Evolutionary conservation across 2,329 filamentous ascomycete genomes (phyloP).

Genomic region (Boeremia exigua): DNA sequence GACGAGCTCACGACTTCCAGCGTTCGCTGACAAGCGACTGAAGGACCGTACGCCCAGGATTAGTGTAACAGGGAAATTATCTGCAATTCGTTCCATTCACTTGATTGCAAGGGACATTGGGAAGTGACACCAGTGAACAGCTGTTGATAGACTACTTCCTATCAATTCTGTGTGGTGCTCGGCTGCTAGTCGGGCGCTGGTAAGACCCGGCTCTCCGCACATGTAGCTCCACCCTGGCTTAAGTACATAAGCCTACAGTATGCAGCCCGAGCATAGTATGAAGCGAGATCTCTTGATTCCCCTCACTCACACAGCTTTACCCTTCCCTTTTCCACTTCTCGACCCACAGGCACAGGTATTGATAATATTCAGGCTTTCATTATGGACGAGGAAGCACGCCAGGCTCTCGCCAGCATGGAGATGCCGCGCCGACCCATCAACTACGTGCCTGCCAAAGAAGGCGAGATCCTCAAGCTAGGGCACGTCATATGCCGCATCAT

Average conservation of each 20-base stretch:
- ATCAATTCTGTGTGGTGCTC: too few relatives aligned
- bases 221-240: slow-evolving; percentile 14
- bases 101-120: too few relatives aligned
- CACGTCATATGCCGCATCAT: slow-evolving; percentile 58
- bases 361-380: not conserved
- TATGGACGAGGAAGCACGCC: slow-evolving; percentile 47
- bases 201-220: slow-evolving; percentile 43
- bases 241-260: slow-evolving; percentile 1
- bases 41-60: too few relatives aligned
- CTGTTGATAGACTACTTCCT: too few relatives aligned
- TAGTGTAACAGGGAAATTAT: too few relatives aligned
- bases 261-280: not conserved
- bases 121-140: too few relatives aligned
- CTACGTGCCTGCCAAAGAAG: slow-evolving; percentile 56
- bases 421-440: slow-evolving; percentile 55
- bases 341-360: not conserved
- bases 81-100: too few relatives aligned
- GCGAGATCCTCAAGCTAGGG: slow-evolving; percentile 58
- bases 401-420: slow-evolving; percentile 41
- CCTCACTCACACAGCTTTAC: too few relatives aligned
- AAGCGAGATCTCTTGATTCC: not conserved
- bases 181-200: too few relatives aligned
- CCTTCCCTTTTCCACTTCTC: not conserved
- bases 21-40: too few relatives aligned
- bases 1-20: too few relatives aligned